Evolutionary conservation across 148 eudicot species (phyloP).

Genomic region (Rhododendron henanense): DNA sequence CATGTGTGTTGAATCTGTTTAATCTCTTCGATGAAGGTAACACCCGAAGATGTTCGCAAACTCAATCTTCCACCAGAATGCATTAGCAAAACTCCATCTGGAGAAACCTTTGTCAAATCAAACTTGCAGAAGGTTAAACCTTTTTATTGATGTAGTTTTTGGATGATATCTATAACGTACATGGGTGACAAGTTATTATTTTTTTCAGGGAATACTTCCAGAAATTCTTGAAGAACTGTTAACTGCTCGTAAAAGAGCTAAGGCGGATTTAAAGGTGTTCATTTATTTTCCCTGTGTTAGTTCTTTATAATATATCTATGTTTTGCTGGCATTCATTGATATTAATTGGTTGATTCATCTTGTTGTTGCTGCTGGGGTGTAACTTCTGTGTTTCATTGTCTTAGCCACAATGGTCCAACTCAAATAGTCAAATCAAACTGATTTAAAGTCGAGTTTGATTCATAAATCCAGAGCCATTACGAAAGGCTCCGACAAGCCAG

Average conservation of each 20-base stretch:
- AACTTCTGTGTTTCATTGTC: not conserved
- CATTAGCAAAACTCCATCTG: constrained; percentile 90
- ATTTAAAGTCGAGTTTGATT: not conserved
- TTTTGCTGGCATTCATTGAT: not conserved
- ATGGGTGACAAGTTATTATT: not conserved
- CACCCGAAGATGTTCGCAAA: constrained; percentile 75
- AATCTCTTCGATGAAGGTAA: constrained; percentile 53
- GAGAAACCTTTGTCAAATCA: constrained; percentile 92
- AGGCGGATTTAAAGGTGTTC: constrained; percentile 91
- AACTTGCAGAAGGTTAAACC: constrained; percentile 74
- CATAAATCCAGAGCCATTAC: not conserved
- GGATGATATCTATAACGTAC: not conserved
- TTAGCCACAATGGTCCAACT: not conserved
- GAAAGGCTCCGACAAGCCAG: not conserved
- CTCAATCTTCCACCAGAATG: constrained; percentile 86
- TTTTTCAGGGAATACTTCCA: constrained; percentile 92
- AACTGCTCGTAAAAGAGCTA: constrained; percentile 95
- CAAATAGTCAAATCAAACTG: not conserved
- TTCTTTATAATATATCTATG: not conserved
- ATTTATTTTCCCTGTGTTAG: constrained; percentile 2
- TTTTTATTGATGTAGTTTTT: not conserved
- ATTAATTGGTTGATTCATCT: constrained; percentile 2
- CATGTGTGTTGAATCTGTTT: not conserved
- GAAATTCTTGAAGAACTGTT: constrained; percentile 98
- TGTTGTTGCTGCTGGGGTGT: not conserved